Evolutionary conservation across 2,329 filamentous ascomycete genomes (phyloP).

Genomic region (Ophiostoma quercus): DNA sequence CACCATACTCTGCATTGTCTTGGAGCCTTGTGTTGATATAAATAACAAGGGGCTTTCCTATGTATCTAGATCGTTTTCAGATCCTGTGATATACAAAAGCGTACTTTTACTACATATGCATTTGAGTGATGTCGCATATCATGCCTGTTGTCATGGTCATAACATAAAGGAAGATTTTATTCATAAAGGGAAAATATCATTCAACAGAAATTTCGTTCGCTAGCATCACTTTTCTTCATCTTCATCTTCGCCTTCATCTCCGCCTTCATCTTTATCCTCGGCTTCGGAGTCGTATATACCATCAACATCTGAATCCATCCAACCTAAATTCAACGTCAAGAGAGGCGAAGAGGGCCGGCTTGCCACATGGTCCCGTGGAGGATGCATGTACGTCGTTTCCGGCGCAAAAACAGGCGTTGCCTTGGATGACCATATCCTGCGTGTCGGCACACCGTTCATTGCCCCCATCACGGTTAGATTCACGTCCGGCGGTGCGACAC

Average conservation of each 20-base stretch:
- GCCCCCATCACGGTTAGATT: neutral
- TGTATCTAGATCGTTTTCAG: neutral
- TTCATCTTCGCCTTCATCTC: neutral
- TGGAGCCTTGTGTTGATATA: neutral
- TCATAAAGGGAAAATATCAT: neutral
- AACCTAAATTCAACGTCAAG: neutral
- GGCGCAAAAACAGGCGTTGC: neutral
- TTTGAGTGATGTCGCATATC: neutral
- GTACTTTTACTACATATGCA: neutral
- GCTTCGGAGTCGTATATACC: too few species aligned
- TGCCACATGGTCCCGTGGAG: neutral
- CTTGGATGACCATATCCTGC: neutral
- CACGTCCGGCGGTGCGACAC: neutral
- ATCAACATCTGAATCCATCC: too few species aligned
- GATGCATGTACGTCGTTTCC: neutral
- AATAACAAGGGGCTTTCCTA: neutral
- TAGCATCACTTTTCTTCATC: neutral
- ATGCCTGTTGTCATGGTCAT: neutral
- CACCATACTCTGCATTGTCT: neutral
- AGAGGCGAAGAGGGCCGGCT: neutral
- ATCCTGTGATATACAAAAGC: slow-evolving; percentile 9
- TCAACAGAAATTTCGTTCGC: neutral
- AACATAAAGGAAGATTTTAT: neutral
- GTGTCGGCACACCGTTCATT: neutral
- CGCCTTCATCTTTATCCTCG: too few species aligned